Evolutionary conservation across 2,329 filamentous ascomycete genomes (phyloP).

Genomic region (Xylariales sp.): DNA sequence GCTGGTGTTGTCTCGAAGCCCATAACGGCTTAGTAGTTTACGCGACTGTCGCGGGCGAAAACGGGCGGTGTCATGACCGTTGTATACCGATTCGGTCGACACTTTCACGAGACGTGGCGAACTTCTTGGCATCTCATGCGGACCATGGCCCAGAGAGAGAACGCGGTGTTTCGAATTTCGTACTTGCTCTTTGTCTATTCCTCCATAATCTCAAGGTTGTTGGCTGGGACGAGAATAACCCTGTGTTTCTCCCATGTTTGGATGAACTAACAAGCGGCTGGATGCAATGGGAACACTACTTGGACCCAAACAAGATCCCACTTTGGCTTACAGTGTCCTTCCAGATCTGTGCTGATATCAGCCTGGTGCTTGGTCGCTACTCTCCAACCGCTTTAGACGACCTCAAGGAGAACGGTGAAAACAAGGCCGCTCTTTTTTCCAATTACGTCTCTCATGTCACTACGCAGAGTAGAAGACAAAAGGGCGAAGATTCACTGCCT

Average conservation of each 20-base stretch:
- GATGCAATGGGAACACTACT: not conserved
- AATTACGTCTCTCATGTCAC: not conserved
- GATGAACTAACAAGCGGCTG: slow-evolving; percentile 24
- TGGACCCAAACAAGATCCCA: not conserved
- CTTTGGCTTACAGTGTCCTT: slow-evolving; percentile 24
- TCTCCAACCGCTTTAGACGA: slow-evolving; percentile 7
- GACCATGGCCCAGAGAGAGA: not conserved
- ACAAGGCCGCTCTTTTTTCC: not conserved
- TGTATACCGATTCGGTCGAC: too few species aligned
- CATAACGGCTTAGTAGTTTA: not conserved
- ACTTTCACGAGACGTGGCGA: too few species aligned
- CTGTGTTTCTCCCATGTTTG: slow-evolving; percentile 10
- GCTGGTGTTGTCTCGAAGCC: slow-evolving; percentile 24
- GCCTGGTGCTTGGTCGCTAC: not conserved
- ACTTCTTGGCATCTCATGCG: not conserved
- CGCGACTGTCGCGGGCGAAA: too few species aligned
- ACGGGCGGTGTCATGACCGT: too few species aligned
- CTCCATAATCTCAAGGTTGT: not conserved
- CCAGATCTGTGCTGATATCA: slow-evolving; percentile 25
- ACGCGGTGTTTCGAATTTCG: not conserved
- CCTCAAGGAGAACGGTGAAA: slow-evolving; percentile 1
- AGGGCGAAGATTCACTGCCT: not conserved
- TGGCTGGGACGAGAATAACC: not conserved
- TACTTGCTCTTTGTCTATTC: not conserved
- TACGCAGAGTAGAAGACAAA: not conserved